A percentile compares a stretch with the other conserved stretches of the same genome.
Evolutionary conservation across 2,329 filamentous ascomycete genomes (phyloP).

Genomic region (Fusarium sororula): DNA sequence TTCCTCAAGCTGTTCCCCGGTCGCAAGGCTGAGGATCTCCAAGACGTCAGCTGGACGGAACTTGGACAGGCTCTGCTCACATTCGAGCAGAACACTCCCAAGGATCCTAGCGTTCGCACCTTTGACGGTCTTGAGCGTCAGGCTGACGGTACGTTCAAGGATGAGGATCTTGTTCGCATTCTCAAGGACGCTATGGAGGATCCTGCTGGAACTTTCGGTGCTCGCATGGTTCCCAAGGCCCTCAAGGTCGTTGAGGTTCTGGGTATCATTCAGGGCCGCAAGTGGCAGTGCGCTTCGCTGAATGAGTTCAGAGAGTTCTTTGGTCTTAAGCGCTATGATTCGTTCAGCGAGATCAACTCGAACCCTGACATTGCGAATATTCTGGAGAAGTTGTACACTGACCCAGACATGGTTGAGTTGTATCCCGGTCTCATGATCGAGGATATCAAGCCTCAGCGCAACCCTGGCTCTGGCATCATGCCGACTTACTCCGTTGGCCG

Average conservation of each 20-base stretch:
- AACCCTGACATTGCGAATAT: constrained; percentile 64
- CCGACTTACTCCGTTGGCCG: constrained; percentile 62
- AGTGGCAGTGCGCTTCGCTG: constrained; percentile 68
- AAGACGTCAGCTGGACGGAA: constrained; percentile 37
- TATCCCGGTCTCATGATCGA: constrained; percentile 75
- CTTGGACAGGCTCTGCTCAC: constrained; percentile 30
- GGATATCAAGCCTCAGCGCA: constrained; percentile 60
- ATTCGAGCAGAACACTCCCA: constrained; percentile 31
- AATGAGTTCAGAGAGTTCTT: constrained; percentile 75
- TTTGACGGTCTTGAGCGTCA: constrained; percentile 60
- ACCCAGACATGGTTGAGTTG: constrained; percentile 73
- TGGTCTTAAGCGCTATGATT: constrained; percentile 63
- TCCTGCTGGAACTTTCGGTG: constrained; percentile 67
- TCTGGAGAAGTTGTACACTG: constrained; percentile 67
- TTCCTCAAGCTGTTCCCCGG: constrained; percentile 49
- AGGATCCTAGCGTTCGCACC: constrained; percentile 57
- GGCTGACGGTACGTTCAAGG: constrained; percentile 61
- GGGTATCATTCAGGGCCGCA: constrained; percentile 68
- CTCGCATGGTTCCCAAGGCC: constrained; percentile 65
- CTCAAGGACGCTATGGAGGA: constrained; percentile 69
- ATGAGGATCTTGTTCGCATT: constrained; percentile 65
- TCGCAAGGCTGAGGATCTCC: constrained; percentile 52
- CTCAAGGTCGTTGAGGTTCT: constrained; percentile 70
- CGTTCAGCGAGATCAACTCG: constrained; percentile 67
- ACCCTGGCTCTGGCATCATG: constrained; percentile 53